These are phyloP conservation scores for Pichia sp. DNA, from an alignment of 1,139 yeast species.

Conservation along the genomic window DNA sequence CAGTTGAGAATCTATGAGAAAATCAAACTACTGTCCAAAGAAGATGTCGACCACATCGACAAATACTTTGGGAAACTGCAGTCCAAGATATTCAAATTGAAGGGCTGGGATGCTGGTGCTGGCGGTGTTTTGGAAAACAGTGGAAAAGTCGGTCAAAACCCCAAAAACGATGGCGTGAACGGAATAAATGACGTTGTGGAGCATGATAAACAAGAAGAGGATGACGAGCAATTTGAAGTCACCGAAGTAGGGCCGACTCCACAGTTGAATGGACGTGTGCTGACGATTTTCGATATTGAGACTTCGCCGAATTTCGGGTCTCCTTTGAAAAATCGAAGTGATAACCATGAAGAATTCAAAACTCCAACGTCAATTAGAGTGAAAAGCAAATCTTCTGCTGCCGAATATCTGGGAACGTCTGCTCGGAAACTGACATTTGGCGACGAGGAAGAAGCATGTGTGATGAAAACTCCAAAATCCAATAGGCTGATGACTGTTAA, in stretches of 20 bases:
- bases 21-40: constrained; percentile 4
- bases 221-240: constrained; percentile 2
- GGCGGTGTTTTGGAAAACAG: too few species aligned
- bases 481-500: not conserved
- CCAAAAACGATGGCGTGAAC: not conserved
- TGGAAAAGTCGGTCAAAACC: not conserved
- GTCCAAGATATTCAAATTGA: not conserved
- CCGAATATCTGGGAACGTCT: not conserved
- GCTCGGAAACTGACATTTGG: constrained; percentile 4
- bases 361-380: constrained; percentile 21
- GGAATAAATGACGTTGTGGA: not conserved
- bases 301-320: constrained; percentile 19
- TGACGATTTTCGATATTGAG: constrained; percentile 53
- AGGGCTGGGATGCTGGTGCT: too few species aligned
- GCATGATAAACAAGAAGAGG: not conserved
- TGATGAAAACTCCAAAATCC: constrained; percentile 3
- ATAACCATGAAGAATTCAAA: constrained; percentile 17
- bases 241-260: constrained; percentile 68
- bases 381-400: not conserved
- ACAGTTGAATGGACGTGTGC: constrained; percentile 59
- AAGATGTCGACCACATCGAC: not conserved
- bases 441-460: not conserved
- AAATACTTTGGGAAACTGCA: constrained; percentile 2
- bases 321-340: constrained; percentile 19
- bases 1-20: constrained; percentile 8